Base-by-base conservation (phyloP, 1,139 yeast genomes). In the Blastobotrys capitulatus region DNA sequence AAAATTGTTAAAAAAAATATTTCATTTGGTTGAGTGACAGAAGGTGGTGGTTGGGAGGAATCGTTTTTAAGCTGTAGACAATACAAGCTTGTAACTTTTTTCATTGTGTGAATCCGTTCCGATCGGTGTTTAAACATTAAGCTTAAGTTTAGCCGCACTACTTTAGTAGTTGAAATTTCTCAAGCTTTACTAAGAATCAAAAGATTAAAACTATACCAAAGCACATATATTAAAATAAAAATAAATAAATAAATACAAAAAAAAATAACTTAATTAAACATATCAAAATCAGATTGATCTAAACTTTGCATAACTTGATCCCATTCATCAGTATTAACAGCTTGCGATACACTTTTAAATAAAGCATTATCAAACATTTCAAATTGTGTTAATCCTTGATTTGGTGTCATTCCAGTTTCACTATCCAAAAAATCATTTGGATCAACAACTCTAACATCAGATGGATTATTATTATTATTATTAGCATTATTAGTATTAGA, bases 271-370 rank as follows among this genome's bases (percentile, higher is more conserved):
- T 10, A 22, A 20, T 32, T 19, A n/a, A 32, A 20, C 27, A 36
- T 15, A 18, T 46, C 45, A 27, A 42, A 27, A 25, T 46, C 49
- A 8, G 25, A 12, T 16, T 38, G 42, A 13, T 34, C 59, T 38
- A 57, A 39, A 19, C 51, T 52, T 36, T 49, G 52, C 59, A 59
- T 55, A 38, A 59, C 51, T n/a, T 50, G 48, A 32, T 59, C 62
- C 62, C 62, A 59, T 38, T 58, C 60, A 19, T 57, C 62, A 15
- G 44, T 35, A 12, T 59, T 60, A 2, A 59, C 57, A 10, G 55
- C 48, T n/a, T 47, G 46, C 3, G 48, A 38, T n/a, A 43, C 48
- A 16, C 42, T 41, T 36, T 43, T 42, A 13, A 46, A 34, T 25
- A 50, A 34, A 15, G 39, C 36, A 10, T 40, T 19, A 16, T 47